Conservation (phyloP, 2,329 filamentous ascomycete genomes). For the Calonectria henricotiae region DNA sequence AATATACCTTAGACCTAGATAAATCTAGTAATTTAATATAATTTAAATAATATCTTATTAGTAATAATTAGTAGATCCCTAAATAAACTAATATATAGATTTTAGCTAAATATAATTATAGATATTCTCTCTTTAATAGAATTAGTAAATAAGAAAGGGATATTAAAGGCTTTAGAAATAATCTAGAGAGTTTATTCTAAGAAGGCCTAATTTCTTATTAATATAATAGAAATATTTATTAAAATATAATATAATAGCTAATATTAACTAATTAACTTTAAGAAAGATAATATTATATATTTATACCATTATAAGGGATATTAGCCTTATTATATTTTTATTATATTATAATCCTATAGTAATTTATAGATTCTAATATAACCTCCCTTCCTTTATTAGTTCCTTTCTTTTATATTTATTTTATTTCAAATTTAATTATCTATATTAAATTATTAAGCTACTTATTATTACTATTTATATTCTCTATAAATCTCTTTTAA, state of each 20-base stretch:
- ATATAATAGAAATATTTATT: background rate
- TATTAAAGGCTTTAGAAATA: background rate
- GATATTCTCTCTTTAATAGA: background rate
- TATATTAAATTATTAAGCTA: no score
- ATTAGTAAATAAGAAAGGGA: background rate
- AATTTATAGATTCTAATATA: no score
- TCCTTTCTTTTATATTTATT: no score
- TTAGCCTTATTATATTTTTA: no score
- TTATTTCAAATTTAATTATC: no score
- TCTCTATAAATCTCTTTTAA: no score
- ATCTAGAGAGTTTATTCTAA: no score
- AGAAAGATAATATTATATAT: background rate
- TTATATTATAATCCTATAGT: no score
- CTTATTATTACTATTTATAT: no score
- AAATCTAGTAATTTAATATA: background rate
- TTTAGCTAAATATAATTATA: background rate
- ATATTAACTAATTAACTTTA: background rate
- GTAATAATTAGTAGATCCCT: background rate
- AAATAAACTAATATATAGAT: conserved; percentile 1
- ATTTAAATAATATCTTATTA: background rate
- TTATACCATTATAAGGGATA: no score
- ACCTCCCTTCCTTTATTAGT: no score
- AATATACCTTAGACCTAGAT: background rate
- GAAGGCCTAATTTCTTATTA: background rate
- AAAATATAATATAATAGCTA: background rate